phyloP scores from a whole-genome alignment of 2,329 filamentous ascomycete genomes.

The Apiospora marii region DNA sequence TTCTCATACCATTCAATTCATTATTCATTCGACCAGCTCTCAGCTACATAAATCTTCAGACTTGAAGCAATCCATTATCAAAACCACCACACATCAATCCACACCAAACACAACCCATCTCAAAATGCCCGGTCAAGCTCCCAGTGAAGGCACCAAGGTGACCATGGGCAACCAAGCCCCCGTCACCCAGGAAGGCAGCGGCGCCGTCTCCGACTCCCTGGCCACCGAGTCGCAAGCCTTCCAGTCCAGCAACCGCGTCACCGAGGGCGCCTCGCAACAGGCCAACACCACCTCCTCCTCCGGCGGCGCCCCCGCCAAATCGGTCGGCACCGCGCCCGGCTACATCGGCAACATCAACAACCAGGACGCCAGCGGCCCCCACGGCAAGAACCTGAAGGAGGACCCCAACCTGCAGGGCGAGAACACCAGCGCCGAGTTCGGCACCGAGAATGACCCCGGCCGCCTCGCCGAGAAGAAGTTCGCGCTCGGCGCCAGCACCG shows the following conservation, averaged over 20 bases:
- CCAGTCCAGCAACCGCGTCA: conserved; percentile 61
- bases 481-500: conserved; percentile 58
- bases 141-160: conserved; percentile 48
- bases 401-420: conserved; percentile 47
- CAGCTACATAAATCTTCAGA: not conserved
- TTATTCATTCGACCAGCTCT: not conserved
- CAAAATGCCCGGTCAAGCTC: conserved; percentile 33
- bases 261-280: conserved; percentile 61
- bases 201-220: conserved; percentile 74
- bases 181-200: conserved; percentile 65
- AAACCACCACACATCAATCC: not conserved
- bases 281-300: conserved; percentile 22
- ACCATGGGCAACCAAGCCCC: conserved; percentile 56
- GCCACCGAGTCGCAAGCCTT: conserved; percentile 72
- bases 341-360: conserved; percentile 48
- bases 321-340: conserved; percentile 44
- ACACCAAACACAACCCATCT: conserved; percentile 12
- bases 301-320: not conserved
- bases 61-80: not conserved
- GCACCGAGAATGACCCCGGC: conserved; percentile 56
- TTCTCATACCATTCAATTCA: not conserved
- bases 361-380: conserved; percentile 41
- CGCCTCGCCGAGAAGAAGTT: conserved; percentile 54
- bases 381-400: conserved; percentile 52
- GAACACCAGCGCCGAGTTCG: conserved; percentile 53